phyloP scores from a whole-genome alignment of 257 asterid genomes.

The Lycium ferocissimum region DNA sequence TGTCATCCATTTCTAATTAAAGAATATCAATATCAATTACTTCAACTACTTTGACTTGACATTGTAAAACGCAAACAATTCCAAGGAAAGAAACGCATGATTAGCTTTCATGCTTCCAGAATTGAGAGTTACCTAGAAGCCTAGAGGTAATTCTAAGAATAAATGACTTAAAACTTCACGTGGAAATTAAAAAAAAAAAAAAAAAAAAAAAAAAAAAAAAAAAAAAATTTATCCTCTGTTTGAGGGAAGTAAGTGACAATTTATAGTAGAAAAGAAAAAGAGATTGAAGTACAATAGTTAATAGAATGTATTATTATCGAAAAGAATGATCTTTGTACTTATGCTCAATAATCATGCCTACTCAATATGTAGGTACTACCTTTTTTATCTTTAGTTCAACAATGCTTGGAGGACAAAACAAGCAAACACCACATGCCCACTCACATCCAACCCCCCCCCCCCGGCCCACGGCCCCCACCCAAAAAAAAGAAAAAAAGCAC shows the following conservation, averaged over 20 bases:
- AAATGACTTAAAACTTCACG: neutral
- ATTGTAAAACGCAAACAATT: neutral
- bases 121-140: neutral
- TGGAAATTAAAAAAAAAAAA: neutral
- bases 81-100: neutral
- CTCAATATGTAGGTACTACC: neutral
- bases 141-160: neutral
- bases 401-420: conserved; percentile 19
- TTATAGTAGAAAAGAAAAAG: neutral
- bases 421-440: neutral
- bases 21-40: neutral
- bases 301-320: neutral
- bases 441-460: neutral
- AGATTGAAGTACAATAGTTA: neutral
- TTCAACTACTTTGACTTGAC: neutral
- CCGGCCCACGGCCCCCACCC: too few species aligned
- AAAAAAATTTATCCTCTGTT: neutral
- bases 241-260: neutral
- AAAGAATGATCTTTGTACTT: neutral
- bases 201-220: neutral
- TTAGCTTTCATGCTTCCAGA: neutral
- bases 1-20: neutral
- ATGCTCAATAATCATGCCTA: conserved; percentile 11
- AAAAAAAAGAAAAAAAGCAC: too few species aligned
- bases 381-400: neutral